phyloP scores from a whole-genome alignment of 2,329 filamentous ascomycete genomes.

The Corynespora cassiicola region DNA sequence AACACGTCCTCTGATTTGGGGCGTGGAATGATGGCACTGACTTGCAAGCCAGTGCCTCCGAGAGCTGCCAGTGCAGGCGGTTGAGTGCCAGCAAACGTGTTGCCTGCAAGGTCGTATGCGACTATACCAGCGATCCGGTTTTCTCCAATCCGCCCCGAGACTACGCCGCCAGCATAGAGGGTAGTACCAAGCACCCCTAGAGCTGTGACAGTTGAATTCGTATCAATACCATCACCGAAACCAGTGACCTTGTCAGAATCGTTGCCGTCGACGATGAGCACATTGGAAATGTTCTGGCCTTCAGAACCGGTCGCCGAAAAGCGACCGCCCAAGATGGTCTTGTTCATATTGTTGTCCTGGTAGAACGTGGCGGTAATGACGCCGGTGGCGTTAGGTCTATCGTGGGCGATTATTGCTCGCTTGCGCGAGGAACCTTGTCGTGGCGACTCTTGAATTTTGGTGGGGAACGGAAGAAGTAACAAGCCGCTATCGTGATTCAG shows the following conservation, averaged over 20 bases:
- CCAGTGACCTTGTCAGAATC: constrained; percentile 72
- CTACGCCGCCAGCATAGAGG: constrained; percentile 81
- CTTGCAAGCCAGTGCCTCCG: constrained; percentile 71
- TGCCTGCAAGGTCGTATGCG: constrained; percentile 75
- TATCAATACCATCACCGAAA: constrained; percentile 69
- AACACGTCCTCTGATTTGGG: constrained; percentile 77
- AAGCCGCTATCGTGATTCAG: constrained; percentile 52
- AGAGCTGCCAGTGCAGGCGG: constrained; percentile 82
- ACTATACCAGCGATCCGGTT: constrained; percentile 75
- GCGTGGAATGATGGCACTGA: constrained; percentile 77
- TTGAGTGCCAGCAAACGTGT: constrained; percentile 69
- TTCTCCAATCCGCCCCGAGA: constrained; percentile 73
- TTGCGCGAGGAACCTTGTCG: constrained; percentile 43
- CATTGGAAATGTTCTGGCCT: constrained; percentile 76
- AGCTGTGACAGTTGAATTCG: constrained; percentile 76
- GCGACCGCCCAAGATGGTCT: constrained; percentile 87
- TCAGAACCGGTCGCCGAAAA: constrained; percentile 76
- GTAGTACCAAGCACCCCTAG: constrained; percentile 59
- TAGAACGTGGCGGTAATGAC: constrained; percentile 84
- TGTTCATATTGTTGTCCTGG: constrained; percentile 70
- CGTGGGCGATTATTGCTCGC: constrained; percentile 48
- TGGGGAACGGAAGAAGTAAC: constrained; percentile 55
- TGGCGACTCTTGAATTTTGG: constrained; percentile 30
- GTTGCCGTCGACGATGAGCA: constrained; percentile 82
- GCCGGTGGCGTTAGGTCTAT: constrained; percentile 63